phyloP scores from a whole-genome alignment of 768 basidiomycete species.

The Amanita polypyramis region DNA sequence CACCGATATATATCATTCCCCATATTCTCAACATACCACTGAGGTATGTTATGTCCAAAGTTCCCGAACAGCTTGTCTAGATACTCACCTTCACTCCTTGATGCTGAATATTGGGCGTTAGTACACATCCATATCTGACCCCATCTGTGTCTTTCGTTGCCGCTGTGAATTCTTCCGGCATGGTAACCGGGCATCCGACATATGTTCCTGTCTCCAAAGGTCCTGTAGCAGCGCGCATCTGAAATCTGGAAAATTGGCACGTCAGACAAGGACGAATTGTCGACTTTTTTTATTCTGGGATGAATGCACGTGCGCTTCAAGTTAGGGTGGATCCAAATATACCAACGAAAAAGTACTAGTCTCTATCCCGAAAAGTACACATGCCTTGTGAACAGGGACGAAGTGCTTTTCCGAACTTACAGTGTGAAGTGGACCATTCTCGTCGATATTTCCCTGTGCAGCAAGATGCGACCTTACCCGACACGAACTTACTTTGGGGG shows the following conservation, averaged over 20 bases:
- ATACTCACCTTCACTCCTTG: background rate
- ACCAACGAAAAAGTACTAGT: no score
- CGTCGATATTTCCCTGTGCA: no score
- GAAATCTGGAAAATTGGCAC: background rate
- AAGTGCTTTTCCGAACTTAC: no score
- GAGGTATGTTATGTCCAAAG: background rate
- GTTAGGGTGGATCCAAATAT: no score
- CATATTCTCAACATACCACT: background rate
- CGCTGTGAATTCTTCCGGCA: background rate
- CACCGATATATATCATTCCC: background rate
- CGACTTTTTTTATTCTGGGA: no score
- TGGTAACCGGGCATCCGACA: background rate
- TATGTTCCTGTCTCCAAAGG: background rate
- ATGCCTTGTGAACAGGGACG: no score
- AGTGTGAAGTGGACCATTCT: no score
- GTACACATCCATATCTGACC: background rate
- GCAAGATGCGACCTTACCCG: no score
- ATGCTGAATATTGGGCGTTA: background rate
- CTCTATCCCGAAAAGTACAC: no score
- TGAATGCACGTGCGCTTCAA: no score
- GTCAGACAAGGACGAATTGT: no score
- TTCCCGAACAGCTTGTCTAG: background rate
- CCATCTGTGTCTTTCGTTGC: background rate
- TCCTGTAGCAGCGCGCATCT: background rate
- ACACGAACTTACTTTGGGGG: no score